A percentile compares a stretch with the other conserved stretches of the same genome.
These are phyloP conservation scores for Scedosporium dehoogii DNA, from an alignment of 2,329 filamentous ascomycete genomes.

Conservation along the genomic window DNA sequence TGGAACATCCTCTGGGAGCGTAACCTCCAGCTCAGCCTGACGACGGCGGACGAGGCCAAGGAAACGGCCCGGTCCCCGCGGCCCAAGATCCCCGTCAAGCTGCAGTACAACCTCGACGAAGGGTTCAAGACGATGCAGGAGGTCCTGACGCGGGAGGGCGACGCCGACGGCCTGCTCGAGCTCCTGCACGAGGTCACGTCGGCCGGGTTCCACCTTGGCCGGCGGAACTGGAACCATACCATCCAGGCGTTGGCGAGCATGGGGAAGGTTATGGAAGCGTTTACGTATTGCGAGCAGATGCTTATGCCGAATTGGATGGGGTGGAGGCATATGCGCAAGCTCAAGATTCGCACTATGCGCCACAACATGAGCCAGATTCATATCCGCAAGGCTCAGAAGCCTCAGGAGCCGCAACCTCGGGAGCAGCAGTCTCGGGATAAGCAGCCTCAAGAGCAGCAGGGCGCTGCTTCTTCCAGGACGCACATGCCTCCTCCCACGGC, in stretches of 20 bases:
- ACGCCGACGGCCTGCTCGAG: conserved; percentile 35
- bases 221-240: conserved; percentile 71
- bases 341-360: background rate
- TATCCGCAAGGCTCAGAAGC: background rate
- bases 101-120: conserved; percentile 43
- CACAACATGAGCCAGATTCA: background rate
- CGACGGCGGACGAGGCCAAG: conserved; percentile 9
- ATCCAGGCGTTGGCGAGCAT: conserved; percentile 57
- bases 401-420: background rate
- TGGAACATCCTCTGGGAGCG: conserved; percentile 55
- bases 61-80: background rate
- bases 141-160: conserved; percentile 27
- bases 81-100: conserved; percentile 28
- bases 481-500: too few relatives aligned
- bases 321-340: conserved; percentile 37
- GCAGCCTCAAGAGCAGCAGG: background rate
- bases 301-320: conserved; percentile 74
- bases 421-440: background rate
- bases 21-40: conserved; percentile 28
- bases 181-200: conserved; percentile 45
- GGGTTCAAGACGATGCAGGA: conserved; percentile 39
- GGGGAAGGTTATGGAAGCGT: conserved; percentile 55
- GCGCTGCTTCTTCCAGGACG: too few relatives aligned
- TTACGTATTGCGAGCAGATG: conserved; percentile 61
- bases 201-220: conserved; percentile 65